Percentiles rank a stretch among this genome's conserved stretches.
These are phyloP conservation scores for Rhodomyrtus tomentosa DNA, from an alignment of 345 rosid genomes.

Conservation along the genomic window DNA sequence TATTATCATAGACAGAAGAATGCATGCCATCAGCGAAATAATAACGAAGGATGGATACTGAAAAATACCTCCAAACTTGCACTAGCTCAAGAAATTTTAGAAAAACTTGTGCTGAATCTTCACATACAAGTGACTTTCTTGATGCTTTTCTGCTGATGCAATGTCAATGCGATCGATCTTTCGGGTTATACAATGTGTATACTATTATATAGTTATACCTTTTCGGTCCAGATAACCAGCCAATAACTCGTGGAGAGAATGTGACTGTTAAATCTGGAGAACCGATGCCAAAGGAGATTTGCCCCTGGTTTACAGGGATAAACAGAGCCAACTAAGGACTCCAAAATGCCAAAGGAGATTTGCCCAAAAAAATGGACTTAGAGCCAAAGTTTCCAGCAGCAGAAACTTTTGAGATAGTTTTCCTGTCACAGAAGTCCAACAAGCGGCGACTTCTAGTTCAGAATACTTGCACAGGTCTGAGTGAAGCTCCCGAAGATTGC, in stretches of 20 bases:
- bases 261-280: constrained; percentile 10
- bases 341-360: constrained; percentile 53
- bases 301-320: constrained; percentile 28
- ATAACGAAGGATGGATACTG: neutral
- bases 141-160: neutral
- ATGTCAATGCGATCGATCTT: constrained; percentile 9
- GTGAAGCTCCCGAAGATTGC: constrained; percentile 1
- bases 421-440: neutral
- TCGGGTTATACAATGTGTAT: constrained; percentile 34
- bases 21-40: neutral
- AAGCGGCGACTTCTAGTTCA: neutral
- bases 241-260: neutral
- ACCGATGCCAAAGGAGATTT: constrained; percentile 37
- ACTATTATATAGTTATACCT: neutral
- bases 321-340: constrained; percentile 22
- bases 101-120: neutral
- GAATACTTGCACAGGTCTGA: constrained; percentile 2
- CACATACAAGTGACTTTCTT: neutral
- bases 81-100: neutral
- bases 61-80: neutral
- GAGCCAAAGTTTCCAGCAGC: constrained; percentile 5
- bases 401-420: neutral
- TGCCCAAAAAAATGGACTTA: constrained; percentile 37
- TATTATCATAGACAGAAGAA: neutral
- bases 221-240: neutral